Evolutionary conservation across 768 basidiomycete genomes (phyloP), one percentile per base, ranked within the genome.

Genomic region (Trametopsis cervina): DNA sequence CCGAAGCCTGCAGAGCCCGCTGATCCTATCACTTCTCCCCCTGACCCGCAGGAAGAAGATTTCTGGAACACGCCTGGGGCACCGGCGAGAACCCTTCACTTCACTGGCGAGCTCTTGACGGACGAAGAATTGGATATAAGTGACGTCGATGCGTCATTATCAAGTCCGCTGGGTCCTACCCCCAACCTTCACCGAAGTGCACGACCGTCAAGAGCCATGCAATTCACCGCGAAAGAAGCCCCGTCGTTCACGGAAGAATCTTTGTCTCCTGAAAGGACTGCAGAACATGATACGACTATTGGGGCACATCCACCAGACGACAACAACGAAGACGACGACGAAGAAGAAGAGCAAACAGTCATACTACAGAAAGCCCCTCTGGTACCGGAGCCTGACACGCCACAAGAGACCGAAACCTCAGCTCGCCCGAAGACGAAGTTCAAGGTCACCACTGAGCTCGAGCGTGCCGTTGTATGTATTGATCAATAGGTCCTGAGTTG

Each of bases 1-100:
- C 49, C 58, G 20, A 60, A 52, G 40, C 50, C 47, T 40, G 57
- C 53, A 43, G 54, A 57, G 41, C 57, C 56, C 18, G 53, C 13
- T 23, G 42, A 44, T 41, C 64, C 20, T 47, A 61, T 48, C 10
- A 33, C 29, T 33, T 33, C 15, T 7, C 35, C 42, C 1, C 44
- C 54, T 4, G 69, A 63, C 57, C 68, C 50, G 9, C 67, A 74
- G 22, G 82, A 84, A 59, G 74, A 79, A 29, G 70, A 69, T 36
- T 81, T 83, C 57, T 85, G 83, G 81, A 74, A 71, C 24, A 81
- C 82, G 0, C 80, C 82, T 5, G 67, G 63, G 27, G 73, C 73
- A 2, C 64, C 74, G 1, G 75, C 72, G 12, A 80, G 81, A 33
- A 77, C 77, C 0, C 67, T 87, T 12, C 77, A 74, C 44, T 85